Evolutionary conservation across 306 rosid species (phyloP).

Genomic region (Sicyos baderoa): DNA sequence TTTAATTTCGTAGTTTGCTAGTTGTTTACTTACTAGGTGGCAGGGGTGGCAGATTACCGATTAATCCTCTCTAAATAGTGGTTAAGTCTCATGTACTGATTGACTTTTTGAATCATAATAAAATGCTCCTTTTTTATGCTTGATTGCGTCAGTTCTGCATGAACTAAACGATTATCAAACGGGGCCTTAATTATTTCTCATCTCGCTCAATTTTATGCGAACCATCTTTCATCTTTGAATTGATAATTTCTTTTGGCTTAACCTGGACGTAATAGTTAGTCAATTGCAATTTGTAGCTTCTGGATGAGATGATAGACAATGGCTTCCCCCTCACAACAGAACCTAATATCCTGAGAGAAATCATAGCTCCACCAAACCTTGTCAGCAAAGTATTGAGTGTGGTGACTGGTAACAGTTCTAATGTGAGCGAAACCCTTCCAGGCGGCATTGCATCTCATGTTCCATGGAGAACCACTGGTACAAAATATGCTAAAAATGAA

Average conservation of each 20-base stretch:
- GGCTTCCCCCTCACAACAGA: conserved; percentile 97
- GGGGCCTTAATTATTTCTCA: too few species aligned
- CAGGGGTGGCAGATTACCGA: background rate
- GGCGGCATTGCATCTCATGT: conserved; percentile 66
- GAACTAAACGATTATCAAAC: too few species aligned
- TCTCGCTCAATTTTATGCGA: background rate
- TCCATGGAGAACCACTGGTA: conserved; percentile 76
- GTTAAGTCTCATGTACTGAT: background rate
- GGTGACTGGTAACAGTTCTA: conserved; percentile 85
- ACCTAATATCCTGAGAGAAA: conserved; percentile 77
- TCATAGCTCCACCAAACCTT: conserved; percentile 90
- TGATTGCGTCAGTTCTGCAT: background rate
- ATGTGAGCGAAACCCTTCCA: conserved; percentile 79
- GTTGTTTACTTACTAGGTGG: background rate
- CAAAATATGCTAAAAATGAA: conserved; percentile 73
- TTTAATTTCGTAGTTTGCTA: background rate
- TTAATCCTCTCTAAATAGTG: background rate
- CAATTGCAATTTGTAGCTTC: conserved; percentile 47
- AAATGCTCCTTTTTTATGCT: background rate
- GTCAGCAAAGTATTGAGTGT: conserved; percentile 87
- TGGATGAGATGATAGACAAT: conserved; percentile 98
- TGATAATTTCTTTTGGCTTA: background rate
- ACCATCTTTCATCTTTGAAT: background rate
- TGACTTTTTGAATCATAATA: background rate
- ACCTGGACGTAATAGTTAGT: background rate